Evolutionary conservation across 2,329 filamentous ascomycete genomes (phyloP).

Genomic region (Microdochium bolleyi): DNA sequence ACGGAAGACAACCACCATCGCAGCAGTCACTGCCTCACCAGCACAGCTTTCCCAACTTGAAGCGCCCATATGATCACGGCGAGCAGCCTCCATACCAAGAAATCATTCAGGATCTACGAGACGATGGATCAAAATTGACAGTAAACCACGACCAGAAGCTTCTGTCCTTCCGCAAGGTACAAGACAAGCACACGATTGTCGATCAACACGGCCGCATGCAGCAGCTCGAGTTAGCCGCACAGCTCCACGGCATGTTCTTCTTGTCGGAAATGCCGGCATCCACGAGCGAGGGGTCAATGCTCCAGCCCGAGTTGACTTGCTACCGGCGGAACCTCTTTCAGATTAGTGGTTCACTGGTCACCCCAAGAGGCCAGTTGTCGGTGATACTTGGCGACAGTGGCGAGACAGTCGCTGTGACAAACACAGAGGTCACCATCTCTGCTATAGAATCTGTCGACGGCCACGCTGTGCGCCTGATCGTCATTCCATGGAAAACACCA

Average conservation of each 20-base stretch:
- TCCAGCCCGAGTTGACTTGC: conserved; percentile 82
- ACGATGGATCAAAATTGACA: conserved; percentile 48
- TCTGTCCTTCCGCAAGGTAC: conserved; percentile 46
- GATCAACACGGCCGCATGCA: conserved; percentile 52
- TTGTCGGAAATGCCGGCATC: conserved; percentile 70
- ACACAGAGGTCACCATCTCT: conserved; percentile 80
- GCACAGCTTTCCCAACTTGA: conserved; percentile 47
- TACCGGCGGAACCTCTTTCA: conserved; percentile 95
- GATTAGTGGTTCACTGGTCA: conserved; percentile 81
- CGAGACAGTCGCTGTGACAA: conserved; percentile 73
- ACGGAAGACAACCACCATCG: conserved; percentile 44
- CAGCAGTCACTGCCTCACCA: conserved; percentile 38
- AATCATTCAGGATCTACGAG: conserved; percentile 52
- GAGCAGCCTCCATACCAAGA: conserved; percentile 50
- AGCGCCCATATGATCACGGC: conserved; percentile 48
- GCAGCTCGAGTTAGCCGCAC: conserved; percentile 57
- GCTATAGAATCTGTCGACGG: conserved; percentile 94
- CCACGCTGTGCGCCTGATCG: conserved; percentile 86
- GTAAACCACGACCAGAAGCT: conserved; percentile 55
- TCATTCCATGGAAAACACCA: conserved; percentile 96
- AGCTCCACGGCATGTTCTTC: conserved; percentile 86
- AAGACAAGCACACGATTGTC: conserved; percentile 53
- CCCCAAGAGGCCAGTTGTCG: conserved; percentile 70
- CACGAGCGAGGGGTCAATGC: conserved; percentile 44
- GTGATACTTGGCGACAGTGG: conserved; percentile 71